Conservation (phyloP, 2,329 filamentous ascomycete genomes). For the Dothistroma septosporum region DNA sequence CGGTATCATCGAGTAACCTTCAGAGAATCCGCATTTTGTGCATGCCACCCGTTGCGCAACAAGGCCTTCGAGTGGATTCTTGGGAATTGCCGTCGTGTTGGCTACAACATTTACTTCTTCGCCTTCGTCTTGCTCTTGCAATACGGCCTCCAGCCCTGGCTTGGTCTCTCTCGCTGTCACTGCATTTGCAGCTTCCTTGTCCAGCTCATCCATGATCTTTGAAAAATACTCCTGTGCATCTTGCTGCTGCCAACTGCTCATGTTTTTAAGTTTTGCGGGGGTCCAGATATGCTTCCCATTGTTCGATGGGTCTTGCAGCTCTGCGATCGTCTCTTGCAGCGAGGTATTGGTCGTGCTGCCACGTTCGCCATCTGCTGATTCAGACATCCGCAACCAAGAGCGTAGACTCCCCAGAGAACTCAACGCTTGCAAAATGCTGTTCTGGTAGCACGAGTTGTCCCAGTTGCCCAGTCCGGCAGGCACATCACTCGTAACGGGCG, state of each 20-base stretch:
- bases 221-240: conserved; percentile 97
- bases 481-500: conserved; percentile 29
- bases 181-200: conserved; percentile 49
- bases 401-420: conserved; percentile 59
- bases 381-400: conserved; percentile 16
- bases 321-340: conserved; percentile 63
- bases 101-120: conserved; percentile 6
- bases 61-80: conserved; percentile 82
- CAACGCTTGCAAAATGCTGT: conserved; percentile 72
- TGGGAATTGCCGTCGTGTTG: conserved; percentile 33
- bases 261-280: conserved; percentile 74
- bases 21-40: conserved; percentile 76
- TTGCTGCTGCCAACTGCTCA: conserved; percentile 94
- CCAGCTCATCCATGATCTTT: conserved; percentile 63
- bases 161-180: conserved; percentile 16
- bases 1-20: conserved; percentile 82
- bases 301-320: conserved; percentile 65
- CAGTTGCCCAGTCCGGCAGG: conserved; percentile 74
- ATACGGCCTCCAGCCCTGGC: conserved; percentile 27
- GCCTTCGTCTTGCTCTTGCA: conserved; percentile 15
- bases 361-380: conserved; percentile 12
- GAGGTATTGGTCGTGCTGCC: conserved; percentile 35
- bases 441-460: conserved; percentile 97
- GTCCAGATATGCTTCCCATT: conserved; percentile 79
- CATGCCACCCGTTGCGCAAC: conserved; percentile 87